A percentile compares a stretch with the other conserved stretches of the same genome.
Evolutionary conservation across 805 yeast genomes (phyloP).

Genomic region (Komagataella mondaviorum): DNA sequence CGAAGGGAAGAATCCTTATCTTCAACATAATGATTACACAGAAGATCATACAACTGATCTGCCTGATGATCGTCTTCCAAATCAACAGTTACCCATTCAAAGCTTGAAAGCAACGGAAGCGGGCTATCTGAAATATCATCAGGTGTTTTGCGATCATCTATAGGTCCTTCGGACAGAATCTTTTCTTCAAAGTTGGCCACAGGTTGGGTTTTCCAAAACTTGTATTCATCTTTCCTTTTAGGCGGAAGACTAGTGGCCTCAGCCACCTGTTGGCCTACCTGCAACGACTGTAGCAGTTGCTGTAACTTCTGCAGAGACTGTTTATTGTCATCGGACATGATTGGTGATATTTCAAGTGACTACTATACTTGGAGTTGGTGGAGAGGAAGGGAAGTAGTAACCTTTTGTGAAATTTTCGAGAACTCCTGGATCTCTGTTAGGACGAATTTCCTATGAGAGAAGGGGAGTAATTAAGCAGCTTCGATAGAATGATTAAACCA

Average conservation of each 20-base stretch:
- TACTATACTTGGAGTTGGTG: background rate
- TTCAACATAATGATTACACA: slow-evolving; percentile 88
- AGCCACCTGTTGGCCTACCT: slow-evolving; percentile 40
- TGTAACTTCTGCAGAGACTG: slow-evolving; percentile 28
- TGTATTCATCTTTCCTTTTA: slow-evolving; percentile 76
- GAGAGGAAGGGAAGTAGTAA: background rate
- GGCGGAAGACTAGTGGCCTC: slow-evolving; percentile 17
- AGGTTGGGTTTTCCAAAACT: slow-evolving; percentile 98
- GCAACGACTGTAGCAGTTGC: slow-evolving; percentile 42
- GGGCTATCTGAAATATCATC: slow-evolving; percentile 64
- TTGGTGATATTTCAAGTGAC: background rate
- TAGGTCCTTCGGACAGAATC: slow-evolving; percentile 65
- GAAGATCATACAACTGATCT: slow-evolving; percentile 64
- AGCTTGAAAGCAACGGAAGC: slow-evolving; percentile 57
- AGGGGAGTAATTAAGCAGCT: background rate
- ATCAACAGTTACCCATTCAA: slow-evolving; percentile 84
- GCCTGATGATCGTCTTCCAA: slow-evolving; percentile 38
- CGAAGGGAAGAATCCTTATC: slow-evolving; percentile 87
- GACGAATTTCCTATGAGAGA: background rate
- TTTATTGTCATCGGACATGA: background rate
- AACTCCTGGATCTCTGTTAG: background rate
- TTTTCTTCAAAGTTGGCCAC: slow-evolving; percentile 67
- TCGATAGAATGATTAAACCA: background rate
- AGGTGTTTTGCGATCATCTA: slow-evolving; percentile 53
- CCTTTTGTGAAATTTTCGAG: background rate